These are phyloP conservation scores for Dendrobium catenatum DNA, from an alignment of 106 monocot genomes.

Conservation along the genomic window DNA sequence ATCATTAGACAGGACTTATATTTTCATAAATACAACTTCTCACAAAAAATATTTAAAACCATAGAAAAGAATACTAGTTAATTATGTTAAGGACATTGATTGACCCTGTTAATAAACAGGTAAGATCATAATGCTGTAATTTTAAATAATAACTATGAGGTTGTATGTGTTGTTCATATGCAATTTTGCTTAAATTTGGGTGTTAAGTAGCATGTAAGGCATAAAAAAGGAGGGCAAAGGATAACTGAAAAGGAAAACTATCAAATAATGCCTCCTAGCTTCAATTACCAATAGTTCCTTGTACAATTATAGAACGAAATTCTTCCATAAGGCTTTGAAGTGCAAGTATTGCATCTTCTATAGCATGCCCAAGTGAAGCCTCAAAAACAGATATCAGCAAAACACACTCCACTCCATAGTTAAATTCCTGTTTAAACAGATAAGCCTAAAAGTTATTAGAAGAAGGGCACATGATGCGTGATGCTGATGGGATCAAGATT, in stretches of 20 bases:
- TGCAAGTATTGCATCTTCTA: conserved; percentile 59
- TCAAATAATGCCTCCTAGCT: no score
- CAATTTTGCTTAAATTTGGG: not conserved
- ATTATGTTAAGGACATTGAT: not conserved
- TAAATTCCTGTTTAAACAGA: conserved; percentile 54
- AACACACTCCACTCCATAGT: conserved; percentile 75
- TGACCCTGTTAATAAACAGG: not conserved
- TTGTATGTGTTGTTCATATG: not conserved
- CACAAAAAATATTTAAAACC: no score
- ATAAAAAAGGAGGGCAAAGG: not conserved
- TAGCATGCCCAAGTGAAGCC: conserved; percentile 28
- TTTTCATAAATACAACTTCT: no score
- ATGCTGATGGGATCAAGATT: no score
- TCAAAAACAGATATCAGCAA: conserved; percentile 52
- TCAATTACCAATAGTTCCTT: conserved; percentile 64
- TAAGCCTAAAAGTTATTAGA: not conserved
- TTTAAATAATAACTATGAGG: not conserved
- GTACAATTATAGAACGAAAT: conserved; percentile 55
- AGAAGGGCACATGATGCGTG: no score
- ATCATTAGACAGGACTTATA: no score
- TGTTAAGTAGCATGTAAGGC: not conserved
- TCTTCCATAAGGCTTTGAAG: conserved; percentile 35
- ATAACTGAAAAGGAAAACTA: no score
- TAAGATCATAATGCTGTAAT: not conserved
- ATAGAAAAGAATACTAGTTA: no score